A percentile compares a stretch with the other conserved stretches of the same genome.
Evolutionary conservation across 768 basidiomycete species (phyloP).

Genomic region (Dacryopinax primogenitus): DNA sequence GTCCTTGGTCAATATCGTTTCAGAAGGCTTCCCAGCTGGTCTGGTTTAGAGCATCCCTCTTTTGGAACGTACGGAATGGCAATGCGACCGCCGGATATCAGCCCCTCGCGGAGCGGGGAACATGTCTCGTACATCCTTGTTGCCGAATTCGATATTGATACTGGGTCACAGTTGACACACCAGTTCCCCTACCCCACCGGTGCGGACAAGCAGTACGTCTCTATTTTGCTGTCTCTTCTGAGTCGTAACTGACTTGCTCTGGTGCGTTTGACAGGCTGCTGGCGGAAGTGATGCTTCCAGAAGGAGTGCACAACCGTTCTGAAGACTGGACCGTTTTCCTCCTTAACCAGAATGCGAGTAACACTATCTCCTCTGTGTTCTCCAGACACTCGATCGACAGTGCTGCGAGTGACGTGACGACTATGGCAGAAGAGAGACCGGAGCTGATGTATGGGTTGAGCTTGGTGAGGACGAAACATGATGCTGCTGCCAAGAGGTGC

Average conservation of each 20-base stretch:
- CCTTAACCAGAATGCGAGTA: conserved; percentile 84
- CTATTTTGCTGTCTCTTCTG: not conserved
- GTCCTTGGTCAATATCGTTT: not conserved
- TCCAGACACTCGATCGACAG: conserved; percentile 26
- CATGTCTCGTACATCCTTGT: conserved; percentile 72
- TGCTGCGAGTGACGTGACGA: not conserved
- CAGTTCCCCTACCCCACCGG: conserved; percentile 93
- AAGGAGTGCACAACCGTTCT: conserved; percentile 86
- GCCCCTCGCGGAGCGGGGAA: conserved; percentile 18
- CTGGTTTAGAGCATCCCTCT: not conserved
- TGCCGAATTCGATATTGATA: conserved; percentile 97
- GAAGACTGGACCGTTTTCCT: conserved; percentile 99
- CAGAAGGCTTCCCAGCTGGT: not conserved
- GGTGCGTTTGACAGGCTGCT: conserved; percentile 51
- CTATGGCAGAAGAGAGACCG: conserved; percentile 20
- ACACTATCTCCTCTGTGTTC: conserved; percentile 71
- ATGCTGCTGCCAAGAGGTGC: conserved; percentile 66
- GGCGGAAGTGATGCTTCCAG: conserved; percentile 96
- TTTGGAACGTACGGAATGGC: not conserved
- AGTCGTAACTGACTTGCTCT: conserved; percentile 15
- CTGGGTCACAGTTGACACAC: conserved; percentile 84
- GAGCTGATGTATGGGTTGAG: conserved; percentile 80
- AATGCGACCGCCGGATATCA: not conserved
- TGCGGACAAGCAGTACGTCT: conserved; percentile 76
- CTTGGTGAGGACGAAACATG: conserved; percentile 81